Conservation (phyloP, 2,329 filamentous ascomycete species). For the Dissoconium aciculare region DNA sequence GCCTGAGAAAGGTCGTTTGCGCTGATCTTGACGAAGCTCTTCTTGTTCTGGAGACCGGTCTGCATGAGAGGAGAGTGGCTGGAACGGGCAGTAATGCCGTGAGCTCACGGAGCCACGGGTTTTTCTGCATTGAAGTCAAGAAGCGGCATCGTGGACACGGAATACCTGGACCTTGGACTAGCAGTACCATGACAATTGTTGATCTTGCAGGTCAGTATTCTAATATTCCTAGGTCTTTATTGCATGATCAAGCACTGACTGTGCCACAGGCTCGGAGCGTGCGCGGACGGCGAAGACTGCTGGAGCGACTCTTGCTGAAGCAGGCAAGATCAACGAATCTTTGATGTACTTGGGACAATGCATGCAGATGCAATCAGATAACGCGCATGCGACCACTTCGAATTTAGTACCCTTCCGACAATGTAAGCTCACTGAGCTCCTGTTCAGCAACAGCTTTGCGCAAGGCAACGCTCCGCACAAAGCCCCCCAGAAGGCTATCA, state of each 20-base stretch:
- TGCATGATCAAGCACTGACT: no score
- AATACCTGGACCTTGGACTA: slow-evolving; percentile 50
- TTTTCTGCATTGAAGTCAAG: slow-evolving; percentile 91
- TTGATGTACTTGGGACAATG: slow-evolving; percentile 97
- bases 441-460: slow-evolving; percentile 37
- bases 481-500: slow-evolving; percentile 73
- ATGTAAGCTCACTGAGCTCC: slow-evolving; percentile 39
- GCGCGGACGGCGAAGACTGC: slow-evolving; percentile 88
- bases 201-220: slow-evolving; percentile 65
- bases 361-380: slow-evolving; percentile 82
- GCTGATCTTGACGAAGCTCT: slow-evolving; percentile 68
- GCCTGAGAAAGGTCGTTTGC: slow-evolving; percentile 80
- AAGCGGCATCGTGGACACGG: slow-evolving; percentile 44
- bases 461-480: slow-evolving; percentile 30
- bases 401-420: slow-evolving; percentile 61
- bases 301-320: slow-evolving; percentile 81
- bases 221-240: no score
- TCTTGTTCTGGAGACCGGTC: slow-evolving; percentile 75
- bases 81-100: slow-evolving; percentile 88
- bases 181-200: slow-evolving; percentile 71
- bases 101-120: slow-evolving; percentile 84
- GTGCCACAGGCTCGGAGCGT: slow-evolving; percentile 66
- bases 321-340: slow-evolving; percentile 95
- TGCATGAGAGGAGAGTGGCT: slow-evolving; percentile 73
- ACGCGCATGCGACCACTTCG: slow-evolving; percentile 40